Conservation (phyloP, 2,329 filamentous ascomycete species). For the Spiromastix sp. region DNA sequence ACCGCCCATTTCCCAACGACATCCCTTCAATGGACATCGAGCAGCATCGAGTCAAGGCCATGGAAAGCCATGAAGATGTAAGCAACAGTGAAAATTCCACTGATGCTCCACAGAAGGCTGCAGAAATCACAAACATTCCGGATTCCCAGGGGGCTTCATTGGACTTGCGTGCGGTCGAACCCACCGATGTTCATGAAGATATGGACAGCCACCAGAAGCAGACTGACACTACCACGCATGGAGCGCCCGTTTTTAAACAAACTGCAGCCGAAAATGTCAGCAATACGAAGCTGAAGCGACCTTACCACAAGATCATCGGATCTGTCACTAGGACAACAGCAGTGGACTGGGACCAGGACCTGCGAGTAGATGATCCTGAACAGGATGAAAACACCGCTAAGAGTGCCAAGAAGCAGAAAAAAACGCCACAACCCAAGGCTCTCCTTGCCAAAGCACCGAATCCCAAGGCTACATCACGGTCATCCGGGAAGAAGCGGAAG, state of each 20-base stretch:
- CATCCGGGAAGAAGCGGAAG: constrained; percentile 3
- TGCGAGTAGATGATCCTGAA: constrained; percentile 7
- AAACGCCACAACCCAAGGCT: background rate
- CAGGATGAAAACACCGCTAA: background rate
- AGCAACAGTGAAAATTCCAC: background rate
- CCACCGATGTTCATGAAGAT: too few relatives aligned
- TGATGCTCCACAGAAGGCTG: background rate
- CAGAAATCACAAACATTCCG: background rate
- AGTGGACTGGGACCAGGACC: constrained; percentile 13
- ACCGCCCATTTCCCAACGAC: constrained; percentile 5
- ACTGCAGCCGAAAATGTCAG: too few relatives aligned
- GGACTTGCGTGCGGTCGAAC: too few relatives aligned
- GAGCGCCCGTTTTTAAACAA: too few relatives aligned
- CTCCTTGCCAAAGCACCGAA: background rate
- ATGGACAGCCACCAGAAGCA: too few relatives aligned
- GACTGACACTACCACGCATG: too few relatives aligned
- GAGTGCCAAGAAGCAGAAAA: constrained; percentile 7
- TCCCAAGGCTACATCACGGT: constrained; percentile 1
- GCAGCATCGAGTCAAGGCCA: too few relatives aligned
- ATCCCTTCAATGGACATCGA: background rate
- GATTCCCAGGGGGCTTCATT: too few relatives aligned
- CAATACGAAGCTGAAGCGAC: constrained; percentile 11
- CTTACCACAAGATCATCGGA: constrained; percentile 8
- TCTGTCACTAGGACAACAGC: background rate
- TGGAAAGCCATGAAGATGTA: too few relatives aligned